Evolutionary conservation across 2,329 filamentous ascomycete genomes (phyloP).

Genomic region (Epichloe uncinata): DNA sequence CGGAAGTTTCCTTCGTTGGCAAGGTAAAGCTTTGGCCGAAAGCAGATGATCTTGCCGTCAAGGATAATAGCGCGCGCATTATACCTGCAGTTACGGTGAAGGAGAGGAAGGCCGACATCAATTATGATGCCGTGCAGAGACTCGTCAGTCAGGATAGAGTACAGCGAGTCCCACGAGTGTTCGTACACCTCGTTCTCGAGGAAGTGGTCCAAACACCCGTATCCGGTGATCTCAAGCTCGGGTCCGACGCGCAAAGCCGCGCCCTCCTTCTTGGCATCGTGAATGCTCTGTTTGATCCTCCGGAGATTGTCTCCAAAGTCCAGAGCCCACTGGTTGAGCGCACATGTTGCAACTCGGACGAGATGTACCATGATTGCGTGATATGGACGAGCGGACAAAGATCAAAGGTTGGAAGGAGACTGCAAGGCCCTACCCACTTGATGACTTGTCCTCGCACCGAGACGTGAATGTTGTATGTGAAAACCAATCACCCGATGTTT

Average conservation of each 20-base stretch:
- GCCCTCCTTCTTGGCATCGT: constrained; percentile 42
- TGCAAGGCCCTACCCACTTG: too few relatives aligned
- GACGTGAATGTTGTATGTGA: too few relatives aligned
- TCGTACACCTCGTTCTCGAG: constrained; percentile 30
- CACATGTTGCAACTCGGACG: constrained; percentile 20
- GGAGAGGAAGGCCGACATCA: constrained; percentile 26
- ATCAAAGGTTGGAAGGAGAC: constrained; percentile 28
- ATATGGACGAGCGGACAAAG: constrained; percentile 31
- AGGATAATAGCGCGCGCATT: constrained; percentile 12
- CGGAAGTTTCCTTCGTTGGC: constrained; percentile 24
- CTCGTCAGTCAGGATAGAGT: constrained; percentile 18
- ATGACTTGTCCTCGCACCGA: too few relatives aligned
- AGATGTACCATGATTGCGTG: constrained; percentile 28
- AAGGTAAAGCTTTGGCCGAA: constrained; percentile 26
- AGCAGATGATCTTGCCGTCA: constrained; percentile 54
- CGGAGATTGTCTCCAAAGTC: constrained; percentile 43
- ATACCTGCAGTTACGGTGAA: constrained; percentile 20
- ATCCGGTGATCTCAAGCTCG: constrained; percentile 30
- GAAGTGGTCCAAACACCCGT: constrained; percentile 28
- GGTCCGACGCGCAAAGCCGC: constrained; percentile 50
- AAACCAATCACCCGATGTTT: too few relatives aligned
- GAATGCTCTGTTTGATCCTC: constrained; percentile 51
- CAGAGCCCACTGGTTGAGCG: constrained; percentile 24
- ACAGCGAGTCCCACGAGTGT: constrained; percentile 20
- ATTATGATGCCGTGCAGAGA: constrained; percentile 24